Base-by-base conservation (phyloP, 1,139 yeast genomes). In the Debaryomyces subglobosus region DNA sequence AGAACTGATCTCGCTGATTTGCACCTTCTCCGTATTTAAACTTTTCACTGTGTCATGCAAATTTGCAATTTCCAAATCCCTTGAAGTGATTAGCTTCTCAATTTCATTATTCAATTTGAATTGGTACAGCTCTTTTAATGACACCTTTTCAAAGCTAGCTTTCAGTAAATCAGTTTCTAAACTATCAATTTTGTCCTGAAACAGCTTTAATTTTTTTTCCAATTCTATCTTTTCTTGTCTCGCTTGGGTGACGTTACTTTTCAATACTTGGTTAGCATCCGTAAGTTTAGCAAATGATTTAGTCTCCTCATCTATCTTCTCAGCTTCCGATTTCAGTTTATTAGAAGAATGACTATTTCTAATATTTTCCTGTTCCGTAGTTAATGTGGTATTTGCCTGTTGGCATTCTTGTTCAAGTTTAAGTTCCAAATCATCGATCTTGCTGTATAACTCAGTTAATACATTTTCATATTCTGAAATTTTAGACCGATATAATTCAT, bases 21-120 rank as follows among this genome's bases (percentile, higher is more conserved):
- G 2, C 15, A 37, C 21, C 21, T 43, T 29, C 47, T 60, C 42
- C 8, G 42, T 39, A 9, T 42, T 46, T 32, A 55, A 47, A 7
- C 40, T 37, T 1, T 46, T 43, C 10, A 54, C 40, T 6, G 35
- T 34, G 13, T 37, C 33, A 24, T 53, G 49, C 43, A 60, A 51
- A 23, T 46, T 45, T 23, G 57, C 50, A 35, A 64, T 62, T 44
- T 57, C 56, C 20, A 54, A 49, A 47, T 69, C 73, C 49, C 65
- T 62, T n/a, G 59, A 58, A 2, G 65, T 64, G 12, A 66, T 57
- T 36, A 68, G 50, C 34, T 53, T 58, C 51, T 72, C 76, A 44
- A 72, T 59, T 48, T 65, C 63, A 12, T 52, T 48, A 49, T 68
- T 71, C 52, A 69, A 61, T 41, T 64, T 63, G 54, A 62, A 63